Percentiles rank a stretch among this genome's conserved stretches.
phyloP scores from a whole-genome alignment of 495 filamentous ascomycete species.

The Gamarada debralockiae region DNA sequence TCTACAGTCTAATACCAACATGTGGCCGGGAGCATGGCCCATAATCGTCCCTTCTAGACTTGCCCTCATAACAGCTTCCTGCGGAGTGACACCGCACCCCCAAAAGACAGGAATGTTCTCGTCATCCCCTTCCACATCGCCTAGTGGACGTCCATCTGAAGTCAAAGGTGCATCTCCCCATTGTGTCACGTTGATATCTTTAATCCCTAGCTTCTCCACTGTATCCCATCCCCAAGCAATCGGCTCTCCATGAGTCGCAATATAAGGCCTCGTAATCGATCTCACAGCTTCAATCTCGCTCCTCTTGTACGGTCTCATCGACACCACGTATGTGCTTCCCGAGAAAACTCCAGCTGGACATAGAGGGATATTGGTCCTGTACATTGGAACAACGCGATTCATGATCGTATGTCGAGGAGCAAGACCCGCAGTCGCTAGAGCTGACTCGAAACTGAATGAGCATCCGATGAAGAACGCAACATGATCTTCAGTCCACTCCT shows the following conservation, averaged over 20 bases:
- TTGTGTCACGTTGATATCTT: conserved; percentile 39
- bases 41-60: conserved; percentile 44
- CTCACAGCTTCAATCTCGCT: conserved; percentile 44
- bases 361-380: conserved; percentile 44
- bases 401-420: conserved; percentile 38
- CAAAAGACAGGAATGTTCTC: conserved; percentile 52
- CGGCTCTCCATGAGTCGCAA: conserved; percentile 52
- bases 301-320: conserved; percentile 47
- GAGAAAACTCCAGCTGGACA: conserved; percentile 50
- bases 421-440: conserved; percentile 40
- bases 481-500: conserved; percentile 44
- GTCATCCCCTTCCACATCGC: conserved; percentile 25
- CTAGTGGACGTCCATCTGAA: conserved; percentile 22
- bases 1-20: conserved; percentile 47
- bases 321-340: conserved; percentile 43
- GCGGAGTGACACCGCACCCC: conserved; percentile 57
- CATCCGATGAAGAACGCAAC: conserved; percentile 56
- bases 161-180: conserved; percentile 39
- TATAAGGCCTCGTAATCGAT: conserved; percentile 41
- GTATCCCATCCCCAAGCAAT: conserved; percentile 58
- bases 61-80: conserved; percentile 49
- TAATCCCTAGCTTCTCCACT: conserved; percentile 39
- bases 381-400: conserved; percentile 46
- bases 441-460: conserved; percentile 52
- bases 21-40: conserved; percentile 51